Base-by-base conservation (phyloP, 257 asterid genomes). In the Euphrasia confusa region DNA sequence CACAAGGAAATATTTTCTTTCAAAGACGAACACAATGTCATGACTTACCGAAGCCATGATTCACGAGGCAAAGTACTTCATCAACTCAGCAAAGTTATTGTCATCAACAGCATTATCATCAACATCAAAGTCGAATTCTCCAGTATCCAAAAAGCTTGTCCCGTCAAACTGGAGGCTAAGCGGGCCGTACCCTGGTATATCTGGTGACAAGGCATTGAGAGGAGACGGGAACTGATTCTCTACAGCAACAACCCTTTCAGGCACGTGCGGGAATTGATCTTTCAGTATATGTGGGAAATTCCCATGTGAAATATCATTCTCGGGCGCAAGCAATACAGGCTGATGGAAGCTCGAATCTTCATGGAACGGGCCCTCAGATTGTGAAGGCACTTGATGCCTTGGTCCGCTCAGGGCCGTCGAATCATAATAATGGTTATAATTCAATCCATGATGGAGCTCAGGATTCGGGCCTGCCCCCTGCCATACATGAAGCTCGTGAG, bases 21-120 rank as follows among this genome's bases (percentile, higher is more conserved):
- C 9, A 58, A 50, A 30, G 17, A 21, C 35, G 54, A 40, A 12
- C 5, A 49, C 40, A 17, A 54, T 42, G 18, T 24, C 45, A 53
- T 21, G 24, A 21, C 47, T 58, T 8, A 52, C 18, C 48, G 17
- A 54, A 32, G 45, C 27, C 37, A 58, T 58, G 30, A 53, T 56
- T 71, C 74, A 83, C 52, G 90, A 75, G 37, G 84, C 84, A 37
- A 76, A 77, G 71, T 78, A 77, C 47, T 71, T 54, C 75, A 83
- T 73, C 66, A 77, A 67, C 26, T 73, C 83, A 53, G 65, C 75
- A 5, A 67, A 68, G 58, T 71, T 68, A 58, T 60, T 61, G 49
- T 67, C 77, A 44, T 70, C 73, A 24, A 21, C 67, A 0, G 69
- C 30, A 54, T 65, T 60, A 24, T 71, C 79, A 11, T 68, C 80